Conservation (phyloP, 805 yeast genomes). For the Jamesozyma gamospora region DNA sequence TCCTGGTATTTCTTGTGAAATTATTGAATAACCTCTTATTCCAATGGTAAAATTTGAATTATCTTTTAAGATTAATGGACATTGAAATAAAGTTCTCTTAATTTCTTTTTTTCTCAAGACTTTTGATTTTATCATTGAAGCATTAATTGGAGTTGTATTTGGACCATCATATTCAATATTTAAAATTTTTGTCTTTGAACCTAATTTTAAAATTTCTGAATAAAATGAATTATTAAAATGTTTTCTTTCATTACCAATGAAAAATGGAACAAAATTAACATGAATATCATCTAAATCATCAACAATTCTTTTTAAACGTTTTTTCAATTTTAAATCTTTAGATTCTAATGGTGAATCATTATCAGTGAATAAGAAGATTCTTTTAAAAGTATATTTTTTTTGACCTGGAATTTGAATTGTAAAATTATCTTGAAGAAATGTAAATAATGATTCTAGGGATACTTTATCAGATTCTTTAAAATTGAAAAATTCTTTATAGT, state of each 20-base stretch:
- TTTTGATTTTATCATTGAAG: conserved; percentile 35
- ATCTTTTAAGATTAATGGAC: conserved; percentile 49
- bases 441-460: conserved; percentile 38
- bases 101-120: conserved; percentile 52
- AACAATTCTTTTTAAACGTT: conserved; percentile 45
- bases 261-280: conserved; percentile 54
- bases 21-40: conserved; percentile 61
- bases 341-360: conserved; percentile 55
- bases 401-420: conserved; percentile 31
- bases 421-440: conserved; percentile 47
- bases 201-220: conserved; percentile 39
- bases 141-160: conserved; percentile 33
- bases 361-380: conserved; percentile 64
- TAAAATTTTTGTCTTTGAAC: conserved; percentile 9
- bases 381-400: conserved; percentile 41
- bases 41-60: conserved; percentile 42
- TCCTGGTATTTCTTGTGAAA: conserved; percentile 42
- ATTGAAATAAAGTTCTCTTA: conserved; percentile 50
- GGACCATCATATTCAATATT: conserved; percentile 30
- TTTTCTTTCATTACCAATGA: conserved; percentile 33
- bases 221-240: conserved; percentile 41
- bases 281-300: conserved; percentile 48
- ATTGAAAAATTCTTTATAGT: conserved; percentile 26
- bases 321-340: conserved; percentile 32
- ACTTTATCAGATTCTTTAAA: conserved; percentile 17